Conservation (phyloP, 225 moss, liverwort and hornwort species). For the Asterella californica region DNA sequence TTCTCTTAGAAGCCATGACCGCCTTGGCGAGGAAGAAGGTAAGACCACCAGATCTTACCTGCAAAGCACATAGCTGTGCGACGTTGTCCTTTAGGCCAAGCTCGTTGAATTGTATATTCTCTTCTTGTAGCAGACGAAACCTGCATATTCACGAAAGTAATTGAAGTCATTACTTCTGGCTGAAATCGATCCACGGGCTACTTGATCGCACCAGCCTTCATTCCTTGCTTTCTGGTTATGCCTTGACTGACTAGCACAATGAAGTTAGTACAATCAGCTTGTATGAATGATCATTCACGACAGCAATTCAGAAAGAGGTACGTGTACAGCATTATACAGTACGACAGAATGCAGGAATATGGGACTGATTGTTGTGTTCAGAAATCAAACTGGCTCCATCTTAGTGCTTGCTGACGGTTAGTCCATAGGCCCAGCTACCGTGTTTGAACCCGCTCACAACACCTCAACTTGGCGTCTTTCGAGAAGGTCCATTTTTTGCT, state of each 20-base stretch:
- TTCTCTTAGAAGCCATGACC: not conserved
- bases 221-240: not conserved
- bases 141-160: slow-evolving; percentile 26
- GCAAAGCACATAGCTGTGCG: slow-evolving; percentile 89
- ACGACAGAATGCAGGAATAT: too few relatives aligned
- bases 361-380: not conserved
- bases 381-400: not conserved
- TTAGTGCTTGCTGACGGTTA: not conserved
- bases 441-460: too few relatives aligned
- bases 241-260: not conserved
- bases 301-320: not conserved
- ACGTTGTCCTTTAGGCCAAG: slow-evolving; percentile 81
- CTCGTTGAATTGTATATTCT: slow-evolving; percentile 64
- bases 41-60: slow-evolving; percentile 35
- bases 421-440: not conserved
- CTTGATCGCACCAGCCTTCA: not conserved
- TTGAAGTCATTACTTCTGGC: not conserved
- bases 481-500: too few relatives aligned
- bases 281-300: not conserved
- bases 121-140: slow-evolving; percentile 70
- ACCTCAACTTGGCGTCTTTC: too few relatives aligned
- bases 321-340: not conserved
- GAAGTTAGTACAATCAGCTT: too few relatives aligned
- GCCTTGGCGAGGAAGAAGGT: not conserved
- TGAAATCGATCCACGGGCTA: not conserved